Evolutionary conservation across 306 rosid species (phyloP).

Genomic region (Corylus avellana): DNA sequence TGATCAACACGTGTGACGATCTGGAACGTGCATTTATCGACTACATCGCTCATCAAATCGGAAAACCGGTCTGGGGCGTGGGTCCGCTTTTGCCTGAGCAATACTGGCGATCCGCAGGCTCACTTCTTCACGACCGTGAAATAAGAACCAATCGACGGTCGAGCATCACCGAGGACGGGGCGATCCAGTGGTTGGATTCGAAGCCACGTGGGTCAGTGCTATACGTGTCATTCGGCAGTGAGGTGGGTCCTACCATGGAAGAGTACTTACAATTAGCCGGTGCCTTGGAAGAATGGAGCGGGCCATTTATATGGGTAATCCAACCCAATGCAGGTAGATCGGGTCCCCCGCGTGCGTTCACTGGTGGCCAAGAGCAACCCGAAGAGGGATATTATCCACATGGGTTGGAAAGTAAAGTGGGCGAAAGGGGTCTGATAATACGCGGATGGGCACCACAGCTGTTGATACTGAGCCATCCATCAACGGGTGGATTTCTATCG

Average conservation of each 20-base stretch:
- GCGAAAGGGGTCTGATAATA: constrained; percentile 60
- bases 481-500: constrained; percentile 69
- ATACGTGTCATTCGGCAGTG: constrained; percentile 55
- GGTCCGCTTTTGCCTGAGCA: constrained; percentile 71
- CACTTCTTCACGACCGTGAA: constrained; percentile 40
- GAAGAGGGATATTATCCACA: constrained; percentile 47
- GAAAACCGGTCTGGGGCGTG: constrained; percentile 63
- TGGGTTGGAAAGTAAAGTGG: constrained; percentile 41
- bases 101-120: constrained; percentile 51
- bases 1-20: constrained; percentile 77
- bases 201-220: constrained; percentile 52
- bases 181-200: constrained; percentile 53
- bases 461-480: constrained; percentile 65
- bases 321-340: constrained; percentile 45
- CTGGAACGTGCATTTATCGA: constrained; percentile 56
- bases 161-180: constrained; percentile 49
- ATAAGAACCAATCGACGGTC: constrained; percentile 40
- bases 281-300: constrained; percentile 42
- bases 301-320: constrained; percentile 60
- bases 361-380: neutral
- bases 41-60: constrained; percentile 28
- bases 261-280: constrained; percentile 36
- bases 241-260: constrained; percentile 50
- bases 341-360: constrained; percentile 19
- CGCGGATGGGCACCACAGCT: constrained; percentile 78